Percentiles rank a stretch among this genome's conserved stretches.
Evolutionary conservation across 192 early-diverging fungal species (phyloP).

Genomic region (Coemansia sp.): DNA sequence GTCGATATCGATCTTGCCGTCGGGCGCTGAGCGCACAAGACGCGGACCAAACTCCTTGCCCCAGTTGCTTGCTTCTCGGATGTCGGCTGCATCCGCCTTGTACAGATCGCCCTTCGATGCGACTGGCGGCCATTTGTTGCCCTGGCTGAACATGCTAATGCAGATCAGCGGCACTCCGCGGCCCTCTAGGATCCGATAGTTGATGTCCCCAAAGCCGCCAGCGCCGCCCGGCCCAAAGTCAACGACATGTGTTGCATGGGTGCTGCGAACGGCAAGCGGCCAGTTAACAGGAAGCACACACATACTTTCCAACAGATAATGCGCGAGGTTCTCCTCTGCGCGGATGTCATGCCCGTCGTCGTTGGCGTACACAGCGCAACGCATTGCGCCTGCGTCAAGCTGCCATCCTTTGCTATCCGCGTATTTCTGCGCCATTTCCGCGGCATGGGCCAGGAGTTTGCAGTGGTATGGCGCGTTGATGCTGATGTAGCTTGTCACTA

Average conservation of each 20-base stretch:
- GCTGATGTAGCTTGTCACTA: conserved; percentile 80
- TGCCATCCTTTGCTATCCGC: conserved; percentile 14
- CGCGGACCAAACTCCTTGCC: conserved; percentile 78
- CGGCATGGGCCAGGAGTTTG: conserved; percentile 67
- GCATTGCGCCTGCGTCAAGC: conserved; percentile 13
- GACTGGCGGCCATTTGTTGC: background rate
- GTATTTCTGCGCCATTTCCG: conserved; percentile 56
- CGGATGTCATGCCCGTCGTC: conserved; percentile 25
- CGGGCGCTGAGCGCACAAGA: conserved; percentile 68
- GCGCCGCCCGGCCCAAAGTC: conserved; percentile 91
- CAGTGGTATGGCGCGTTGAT: conserved; percentile 78
- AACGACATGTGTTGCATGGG: conserved; percentile 69
- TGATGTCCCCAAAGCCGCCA: conserved; percentile 80
- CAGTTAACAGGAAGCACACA: conserved; percentile 33
- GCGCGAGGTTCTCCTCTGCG: conserved; percentile 12
- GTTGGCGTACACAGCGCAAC: conserved; percentile 15
- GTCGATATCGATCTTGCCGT: conserved; percentile 79
- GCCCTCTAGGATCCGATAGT: conserved; percentile 84
- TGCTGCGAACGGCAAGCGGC: conserved; percentile 25
- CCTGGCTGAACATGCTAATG: conserved; percentile 13
- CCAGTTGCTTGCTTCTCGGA: conserved; percentile 79
- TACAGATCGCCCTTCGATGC: conserved; percentile 19
- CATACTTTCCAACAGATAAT: conserved; percentile 25
- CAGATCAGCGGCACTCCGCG: conserved; percentile 64
- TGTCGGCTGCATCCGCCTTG: conserved; percentile 24